phyloP scores from a whole-genome alignment of 306 rosid genomes.

The Vicia sativa region DNA sequence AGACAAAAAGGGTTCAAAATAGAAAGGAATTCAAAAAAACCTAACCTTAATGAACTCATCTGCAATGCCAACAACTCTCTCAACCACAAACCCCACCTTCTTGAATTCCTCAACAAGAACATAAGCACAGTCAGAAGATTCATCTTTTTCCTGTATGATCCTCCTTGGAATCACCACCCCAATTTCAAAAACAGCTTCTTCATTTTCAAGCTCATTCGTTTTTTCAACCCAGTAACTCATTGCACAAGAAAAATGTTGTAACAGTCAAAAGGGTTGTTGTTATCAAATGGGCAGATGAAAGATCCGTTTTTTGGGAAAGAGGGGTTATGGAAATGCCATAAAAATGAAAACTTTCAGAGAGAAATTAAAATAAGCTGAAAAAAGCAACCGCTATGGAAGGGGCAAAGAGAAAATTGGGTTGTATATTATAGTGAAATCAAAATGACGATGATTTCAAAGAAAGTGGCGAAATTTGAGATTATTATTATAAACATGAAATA shows the following conservation, averaged over 20 bases:
- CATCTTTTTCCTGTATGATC: slow-evolving; percentile 46
- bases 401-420: slow-evolving; percentile 6
- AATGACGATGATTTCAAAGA: slow-evolving; percentile 32
- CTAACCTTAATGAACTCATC: slow-evolving; percentile 92
- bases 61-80: slow-evolving; percentile 76
- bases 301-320: slow-evolving; percentile 28
- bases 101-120: slow-evolving; percentile 62
- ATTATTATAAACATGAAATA: background rate
- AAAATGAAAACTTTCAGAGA: slow-evolving; percentile 6
- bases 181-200: slow-evolving; percentile 70
- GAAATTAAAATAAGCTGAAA: slow-evolving; percentile 14
- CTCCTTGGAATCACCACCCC: slow-evolving; percentile 83
- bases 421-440: background rate
- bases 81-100: slow-evolving; percentile 69
- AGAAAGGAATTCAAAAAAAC: slow-evolving; percentile 28
- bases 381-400: background rate
- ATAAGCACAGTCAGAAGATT: slow-evolving; percentile 49
- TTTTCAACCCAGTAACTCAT: slow-evolving; percentile 35
- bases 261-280: slow-evolving; percentile 13
- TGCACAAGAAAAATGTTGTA: background rate
- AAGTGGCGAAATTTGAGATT: slow-evolving; percentile 10
- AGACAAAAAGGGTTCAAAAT: background rate
- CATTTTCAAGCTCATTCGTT: slow-evolving; percentile 56
- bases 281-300: slow-evolving; percentile 29
- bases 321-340: slow-evolving; percentile 25